Conservation (phyloP, 2,329 filamentous ascomycete genomes). For the Plectosphaerella plurivora region DNA sequence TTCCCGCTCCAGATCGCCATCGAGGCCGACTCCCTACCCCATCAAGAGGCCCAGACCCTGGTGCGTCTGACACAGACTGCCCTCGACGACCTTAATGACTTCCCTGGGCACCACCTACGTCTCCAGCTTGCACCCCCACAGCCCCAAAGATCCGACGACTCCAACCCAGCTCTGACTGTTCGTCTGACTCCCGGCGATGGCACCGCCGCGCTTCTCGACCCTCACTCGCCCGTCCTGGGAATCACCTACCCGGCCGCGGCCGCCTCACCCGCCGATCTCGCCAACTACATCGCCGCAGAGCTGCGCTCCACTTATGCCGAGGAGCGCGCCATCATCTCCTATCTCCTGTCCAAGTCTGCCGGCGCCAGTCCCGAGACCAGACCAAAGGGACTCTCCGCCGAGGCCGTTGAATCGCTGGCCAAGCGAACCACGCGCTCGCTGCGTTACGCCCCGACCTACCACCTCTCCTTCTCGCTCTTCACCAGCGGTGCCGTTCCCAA, state of each 20-base stretch:
- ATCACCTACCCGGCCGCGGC: slow-evolving; percentile 70
- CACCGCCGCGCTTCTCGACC: slow-evolving; percentile 59
- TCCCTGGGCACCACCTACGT: slow-evolving; percentile 77
- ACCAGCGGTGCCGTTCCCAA: slow-evolving; percentile 74
- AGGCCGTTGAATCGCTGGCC: slow-evolving; percentile 51
- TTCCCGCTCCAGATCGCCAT: slow-evolving; percentile 83
- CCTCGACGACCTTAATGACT: slow-evolving; percentile 82
- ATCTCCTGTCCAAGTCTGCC: slow-evolving; percentile 60
- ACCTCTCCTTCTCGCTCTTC: slow-evolving; percentile 93
- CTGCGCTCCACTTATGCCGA: slow-evolving; percentile 77
- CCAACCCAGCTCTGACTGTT: slow-evolving; percentile 62
- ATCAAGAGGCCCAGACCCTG: slow-evolving; percentile 66
- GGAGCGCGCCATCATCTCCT: slow-evolving; percentile 81
- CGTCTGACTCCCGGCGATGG: slow-evolving; percentile 62
- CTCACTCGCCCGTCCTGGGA: slow-evolving; percentile 67
- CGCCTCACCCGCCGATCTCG: slow-evolving; percentile 68
- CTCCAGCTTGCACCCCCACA: slow-evolving; percentile 54
- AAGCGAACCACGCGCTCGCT: slow-evolving; percentile 79
- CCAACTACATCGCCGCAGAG: slow-evolving; percentile 73
- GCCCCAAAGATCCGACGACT: slow-evolving; percentile 29
- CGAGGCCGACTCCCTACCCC: slow-evolving; percentile 61
- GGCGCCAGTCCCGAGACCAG: slow-evolving; percentile 37
- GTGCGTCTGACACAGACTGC: slow-evolving; percentile 79
- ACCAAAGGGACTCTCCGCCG: slow-evolving; percentile 41
- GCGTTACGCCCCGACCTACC: slow-evolving; percentile 90